Evolutionary conservation across 2,329 filamentous ascomycete species (phyloP).

Genomic region (Fusarium sp.): DNA sequence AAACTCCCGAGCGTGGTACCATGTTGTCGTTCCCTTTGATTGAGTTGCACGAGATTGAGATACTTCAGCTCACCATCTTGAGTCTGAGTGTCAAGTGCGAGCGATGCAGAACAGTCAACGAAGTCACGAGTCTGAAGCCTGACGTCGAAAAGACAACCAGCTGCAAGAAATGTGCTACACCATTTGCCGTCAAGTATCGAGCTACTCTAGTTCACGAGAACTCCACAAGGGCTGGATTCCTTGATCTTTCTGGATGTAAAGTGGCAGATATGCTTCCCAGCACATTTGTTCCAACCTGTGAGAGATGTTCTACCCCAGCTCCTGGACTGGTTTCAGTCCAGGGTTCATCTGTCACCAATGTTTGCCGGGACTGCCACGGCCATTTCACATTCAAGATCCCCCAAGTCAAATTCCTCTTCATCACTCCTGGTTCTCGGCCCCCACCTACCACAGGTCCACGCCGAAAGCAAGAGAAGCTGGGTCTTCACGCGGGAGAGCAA

Average conservation of each 20-base stretch:
- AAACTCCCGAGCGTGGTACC: conserved; percentile 74
- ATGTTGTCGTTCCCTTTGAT: conserved; percentile 82
- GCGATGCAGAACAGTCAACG: conserved; percentile 80
- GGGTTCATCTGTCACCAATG: conserved; percentile 78
- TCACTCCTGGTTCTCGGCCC: conserved; percentile 67
- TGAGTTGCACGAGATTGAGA: conserved; percentile 81
- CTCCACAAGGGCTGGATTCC: conserved; percentile 81
- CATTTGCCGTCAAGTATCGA: conserved; percentile 69
- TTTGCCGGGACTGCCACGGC: conserved; percentile 83
- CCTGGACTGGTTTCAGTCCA: conserved; percentile 79
- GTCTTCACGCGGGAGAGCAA: conserved; percentile 68
- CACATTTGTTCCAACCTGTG: conserved; percentile 83
- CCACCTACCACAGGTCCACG: conserved; percentile 58
- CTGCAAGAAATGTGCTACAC: conserved; percentile 71
- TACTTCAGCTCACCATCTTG: conserved; percentile 76
- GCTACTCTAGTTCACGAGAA: conserved; percentile 79
- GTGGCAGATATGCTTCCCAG: conserved; percentile 83
- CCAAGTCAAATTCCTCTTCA: conserved; percentile 81
- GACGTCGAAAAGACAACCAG: conserved; percentile 63
- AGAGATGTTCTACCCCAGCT: conserved; percentile 78
- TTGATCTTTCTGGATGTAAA: conserved; percentile 81
- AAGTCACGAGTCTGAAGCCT: conserved; percentile 75
- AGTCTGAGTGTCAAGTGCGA: conserved; percentile 82
- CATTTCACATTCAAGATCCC: conserved; percentile 85
- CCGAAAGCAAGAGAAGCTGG: conserved; percentile 66